A percentile compares a stretch with the other conserved stretches of the same genome.
Conservation (phyloP, 768 basidiomycete genomes). For the Boletus subparvulus region DNA sequence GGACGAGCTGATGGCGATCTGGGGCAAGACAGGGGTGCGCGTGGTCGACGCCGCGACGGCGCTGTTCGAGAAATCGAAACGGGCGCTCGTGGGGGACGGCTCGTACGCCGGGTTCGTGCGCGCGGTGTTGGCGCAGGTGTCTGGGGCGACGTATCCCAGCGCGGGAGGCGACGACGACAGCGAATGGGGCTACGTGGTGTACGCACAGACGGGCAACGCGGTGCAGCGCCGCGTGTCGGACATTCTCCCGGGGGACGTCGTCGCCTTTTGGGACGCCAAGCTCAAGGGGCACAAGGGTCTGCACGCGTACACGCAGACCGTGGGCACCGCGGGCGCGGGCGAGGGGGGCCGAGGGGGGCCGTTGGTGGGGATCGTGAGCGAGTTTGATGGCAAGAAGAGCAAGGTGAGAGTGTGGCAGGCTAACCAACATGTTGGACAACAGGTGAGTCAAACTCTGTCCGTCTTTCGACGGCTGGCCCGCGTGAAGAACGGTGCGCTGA, state of each 20-base stretch:
- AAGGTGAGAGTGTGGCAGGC: constrained; percentile 87
- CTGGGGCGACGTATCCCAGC: constrained; percentile 48
- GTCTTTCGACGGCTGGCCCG: constrained; percentile 28
- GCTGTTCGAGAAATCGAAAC: constrained; percentile 75
- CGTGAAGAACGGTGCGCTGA: constrained; percentile 33
- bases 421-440: constrained; percentile 80
- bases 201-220: constrained; percentile 61
- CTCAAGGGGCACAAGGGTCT: constrained; percentile 82
- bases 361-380: constrained; percentile 72
- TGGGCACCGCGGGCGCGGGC: constrained; percentile 36
- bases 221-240: constrained; percentile 77
- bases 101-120: constrained; percentile 77
- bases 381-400: constrained; percentile 84
- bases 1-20: constrained; percentile 69
- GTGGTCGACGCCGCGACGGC: constrained; percentile 68
- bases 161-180: constrained; percentile 29
- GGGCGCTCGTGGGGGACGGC: constrained; percentile 78
- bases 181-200: constrained; percentile 71
- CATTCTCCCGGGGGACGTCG: constrained; percentile 83
- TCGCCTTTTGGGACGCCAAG: constrained; percentile 71
- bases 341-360: constrained; percentile 52
- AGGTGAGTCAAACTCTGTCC: constrained; percentile 48
- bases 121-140: constrained; percentile 64
- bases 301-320: constrained; percentile 63
- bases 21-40: constrained; percentile 73